A percentile compares a stretch with the other conserved stretches of the same genome.
Conservation (phyloP, 2,329 filamentous ascomycete species). For the Cladosporium sp. region DNA sequence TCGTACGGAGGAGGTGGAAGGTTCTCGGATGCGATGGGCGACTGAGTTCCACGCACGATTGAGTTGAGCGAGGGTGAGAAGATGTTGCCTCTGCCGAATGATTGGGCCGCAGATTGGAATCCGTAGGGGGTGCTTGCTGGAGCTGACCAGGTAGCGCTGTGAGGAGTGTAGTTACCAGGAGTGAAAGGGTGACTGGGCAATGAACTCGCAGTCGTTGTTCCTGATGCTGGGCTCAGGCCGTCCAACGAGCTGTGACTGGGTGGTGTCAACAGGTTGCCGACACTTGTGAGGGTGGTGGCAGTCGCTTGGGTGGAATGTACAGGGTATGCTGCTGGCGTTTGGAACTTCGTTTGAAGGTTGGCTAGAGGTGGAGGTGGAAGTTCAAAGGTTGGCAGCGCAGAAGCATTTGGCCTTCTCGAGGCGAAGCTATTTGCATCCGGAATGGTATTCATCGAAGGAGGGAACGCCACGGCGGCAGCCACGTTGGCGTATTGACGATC, state of each 20-base stretch:
- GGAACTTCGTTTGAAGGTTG: constrained; percentile 49
- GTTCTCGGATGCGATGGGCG: constrained; percentile 58
- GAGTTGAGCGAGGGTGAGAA: constrained; percentile 57
- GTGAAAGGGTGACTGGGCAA: constrained; percentile 36
- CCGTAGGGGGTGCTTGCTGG: constrained; percentile 56
- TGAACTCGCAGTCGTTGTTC: constrained; percentile 46
- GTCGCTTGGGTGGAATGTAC: constrained; percentile 42
- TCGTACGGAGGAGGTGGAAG: constrained; percentile 66
- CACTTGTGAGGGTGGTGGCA: constrained; percentile 44
- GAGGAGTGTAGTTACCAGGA: constrained; percentile 53
- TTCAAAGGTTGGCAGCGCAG: constrained; percentile 64
- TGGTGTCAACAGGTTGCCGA: constrained; percentile 60
- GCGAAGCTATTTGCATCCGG: constrained; percentile 64
- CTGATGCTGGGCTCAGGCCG: constrained; percentile 58
- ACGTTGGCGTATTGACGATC: constrained; percentile 49
- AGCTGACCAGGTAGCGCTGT: constrained; percentile 44
- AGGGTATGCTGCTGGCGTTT: constrained; percentile 31
- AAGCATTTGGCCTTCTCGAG: constrained; percentile 65
- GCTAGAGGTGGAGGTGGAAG: constrained; percentile 60
- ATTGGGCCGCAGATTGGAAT: constrained; percentile 45
- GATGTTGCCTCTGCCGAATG: constrained; percentile 45
- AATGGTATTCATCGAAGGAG: constrained; percentile 59
- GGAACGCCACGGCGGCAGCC: constrained; percentile 59
- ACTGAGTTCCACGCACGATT: constrained; percentile 51
- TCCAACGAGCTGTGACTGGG: constrained; percentile 58